Conservation (phyloP, 2,329 filamentous ascomycete species). For the Grosmannia penicillata region DNA sequence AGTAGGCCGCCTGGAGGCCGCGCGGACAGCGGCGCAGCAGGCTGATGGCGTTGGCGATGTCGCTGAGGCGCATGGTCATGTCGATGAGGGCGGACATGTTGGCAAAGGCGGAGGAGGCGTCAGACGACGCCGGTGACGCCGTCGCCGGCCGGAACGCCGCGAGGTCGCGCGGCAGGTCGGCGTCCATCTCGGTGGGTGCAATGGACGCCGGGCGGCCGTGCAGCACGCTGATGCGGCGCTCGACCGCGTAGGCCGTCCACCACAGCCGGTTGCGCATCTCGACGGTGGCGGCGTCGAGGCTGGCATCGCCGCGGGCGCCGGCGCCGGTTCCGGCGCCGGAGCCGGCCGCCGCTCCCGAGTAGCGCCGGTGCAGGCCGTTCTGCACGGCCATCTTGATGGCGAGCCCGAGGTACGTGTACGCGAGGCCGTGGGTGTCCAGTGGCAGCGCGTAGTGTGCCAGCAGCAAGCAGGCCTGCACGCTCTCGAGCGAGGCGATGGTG, state of each 20-base stretch:
- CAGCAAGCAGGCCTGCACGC: slow-evolving; percentile 41
- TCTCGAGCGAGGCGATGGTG: slow-evolving; percentile 38
- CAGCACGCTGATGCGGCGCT: slow-evolving; percentile 40
- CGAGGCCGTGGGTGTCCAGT: slow-evolving; percentile 38
- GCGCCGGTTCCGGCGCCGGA: no score
- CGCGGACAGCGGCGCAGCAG: slow-evolving; percentile 22
- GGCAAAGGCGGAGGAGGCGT: not conserved
- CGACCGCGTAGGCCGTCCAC: slow-evolving; percentile 42
- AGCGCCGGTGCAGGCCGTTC: slow-evolving; percentile 41
- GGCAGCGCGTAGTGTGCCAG: slow-evolving; percentile 41
- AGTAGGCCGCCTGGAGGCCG: slow-evolving; percentile 22
- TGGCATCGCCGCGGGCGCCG: slow-evolving; percentile 17
- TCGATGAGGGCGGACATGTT: slow-evolving; percentile 5
- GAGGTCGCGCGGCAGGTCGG: slow-evolving; percentile 25
- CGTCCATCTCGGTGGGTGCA: slow-evolving; percentile 35
- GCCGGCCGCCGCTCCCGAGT: no score
- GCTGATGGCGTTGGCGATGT: slow-evolving; percentile 24
- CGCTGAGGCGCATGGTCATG: slow-evolving; percentile 22
- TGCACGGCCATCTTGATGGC: slow-evolving; percentile 42
- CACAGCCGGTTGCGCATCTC: slow-evolving; percentile 41
- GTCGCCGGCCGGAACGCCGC: slow-evolving; percentile 1
- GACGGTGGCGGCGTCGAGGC: slow-evolving; percentile 30
- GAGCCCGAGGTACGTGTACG: slow-evolving; percentile 41
- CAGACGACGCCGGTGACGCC: not conserved
- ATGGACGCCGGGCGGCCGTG: slow-evolving; percentile 41